phyloP scores from a whole-genome alignment of 805 yeast species.

The Yarrowia osloensis region DNA sequence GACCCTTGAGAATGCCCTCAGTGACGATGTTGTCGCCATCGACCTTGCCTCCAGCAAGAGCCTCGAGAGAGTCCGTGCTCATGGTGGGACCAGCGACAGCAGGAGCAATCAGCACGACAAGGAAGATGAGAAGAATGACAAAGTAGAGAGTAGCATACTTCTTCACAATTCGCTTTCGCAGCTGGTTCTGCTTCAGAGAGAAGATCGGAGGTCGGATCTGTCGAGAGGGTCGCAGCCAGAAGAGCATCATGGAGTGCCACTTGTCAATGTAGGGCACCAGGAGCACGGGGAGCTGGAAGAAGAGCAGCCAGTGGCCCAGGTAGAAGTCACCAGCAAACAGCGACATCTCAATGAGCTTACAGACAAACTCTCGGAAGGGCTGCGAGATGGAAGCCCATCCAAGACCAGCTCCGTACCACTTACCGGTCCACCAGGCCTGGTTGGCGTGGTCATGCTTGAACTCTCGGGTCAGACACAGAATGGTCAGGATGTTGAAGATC shows the following conservation, averaged over 20 bases:
- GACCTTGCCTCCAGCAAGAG: not conserved
- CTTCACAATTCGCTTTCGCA: conserved; percentile 96
- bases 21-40: not conserved
- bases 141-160: conserved; percentile 86
- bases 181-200: conserved; percentile 92
- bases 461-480: conserved; percentile 83
- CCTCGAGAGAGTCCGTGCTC: conserved; percentile 15
- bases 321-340: conserved; percentile 96
- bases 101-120: conserved; percentile 83
- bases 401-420: conserved; percentile 94
- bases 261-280: conserved; percentile 86
- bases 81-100: conserved; percentile 59
- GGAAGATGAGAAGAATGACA: conserved; percentile 65
- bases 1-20: conserved; percentile 7
- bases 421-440: conserved; percentile 99
- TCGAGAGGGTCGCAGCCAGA: conserved; percentile 97
- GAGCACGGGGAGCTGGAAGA: conserved; percentile 85
- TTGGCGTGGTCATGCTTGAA: conserved; percentile 93
- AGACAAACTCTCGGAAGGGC: conserved; percentile 92
- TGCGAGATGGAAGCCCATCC: conserved; percentile 95
- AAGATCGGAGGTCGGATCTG: conserved; percentile 98
- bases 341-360: conserved; percentile 90
- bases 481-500: conserved; percentile 79
- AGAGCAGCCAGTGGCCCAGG: conserved; percentile 84
- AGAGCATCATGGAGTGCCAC: conserved; percentile 97